A percentile compares a stretch with the other conserved stretches of the same genome.
Evolutionary conservation across 1,139 yeast species (phyloP).

Genomic region (Yamadazyma buinensis): DNA sequence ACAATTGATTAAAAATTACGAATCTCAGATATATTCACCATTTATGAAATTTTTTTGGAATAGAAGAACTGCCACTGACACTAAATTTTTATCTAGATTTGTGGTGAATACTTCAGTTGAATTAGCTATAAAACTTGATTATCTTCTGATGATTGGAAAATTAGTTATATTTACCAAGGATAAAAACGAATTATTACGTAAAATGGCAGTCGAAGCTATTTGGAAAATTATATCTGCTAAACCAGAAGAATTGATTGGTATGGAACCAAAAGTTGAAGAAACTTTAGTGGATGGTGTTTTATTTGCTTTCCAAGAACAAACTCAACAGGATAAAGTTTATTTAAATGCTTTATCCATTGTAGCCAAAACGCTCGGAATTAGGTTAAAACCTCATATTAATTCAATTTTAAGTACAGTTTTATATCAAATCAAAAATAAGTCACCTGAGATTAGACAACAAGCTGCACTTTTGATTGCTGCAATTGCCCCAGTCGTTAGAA

Average conservation of each 20-base stretch:
- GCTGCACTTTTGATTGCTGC: conserved; percentile 75
- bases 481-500: conserved; percentile 63
- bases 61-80: conserved; percentile 60
- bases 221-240: conserved; percentile 25
- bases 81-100: conserved; percentile 43
- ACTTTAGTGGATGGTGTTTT: conserved; percentile 76
- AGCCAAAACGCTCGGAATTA: conserved; percentile 60
- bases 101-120: conserved; percentile 74
- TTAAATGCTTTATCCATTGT: conserved; percentile 66
- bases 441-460: conserved; percentile 75
- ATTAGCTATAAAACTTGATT: conserved; percentile 67
- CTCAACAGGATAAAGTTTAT: conserved; percentile 48
- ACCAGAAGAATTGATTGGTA: conserved; percentile 34
- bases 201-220: conserved; percentile 74
- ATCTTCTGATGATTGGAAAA: conserved; percentile 54
- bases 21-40: conserved; percentile 49
- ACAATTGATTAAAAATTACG: conserved; percentile 26
- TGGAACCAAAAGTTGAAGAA: conserved; percentile 48
- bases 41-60: conserved; percentile 80
- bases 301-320: conserved; percentile 83
- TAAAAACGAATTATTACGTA: conserved; percentile 74
- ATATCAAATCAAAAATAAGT: conserved; percentile 69
- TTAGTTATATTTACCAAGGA: conserved; percentile 66
- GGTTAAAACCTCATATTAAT: conserved; percentile 72
- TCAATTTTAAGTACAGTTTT: conserved; percentile 72